A percentile compares a stretch with the other conserved stretches of the same genome.
Evolutionary conservation across 495 filamentous ascomycete genomes (phyloP).

Genomic region (Acidomyces sp.): DNA sequence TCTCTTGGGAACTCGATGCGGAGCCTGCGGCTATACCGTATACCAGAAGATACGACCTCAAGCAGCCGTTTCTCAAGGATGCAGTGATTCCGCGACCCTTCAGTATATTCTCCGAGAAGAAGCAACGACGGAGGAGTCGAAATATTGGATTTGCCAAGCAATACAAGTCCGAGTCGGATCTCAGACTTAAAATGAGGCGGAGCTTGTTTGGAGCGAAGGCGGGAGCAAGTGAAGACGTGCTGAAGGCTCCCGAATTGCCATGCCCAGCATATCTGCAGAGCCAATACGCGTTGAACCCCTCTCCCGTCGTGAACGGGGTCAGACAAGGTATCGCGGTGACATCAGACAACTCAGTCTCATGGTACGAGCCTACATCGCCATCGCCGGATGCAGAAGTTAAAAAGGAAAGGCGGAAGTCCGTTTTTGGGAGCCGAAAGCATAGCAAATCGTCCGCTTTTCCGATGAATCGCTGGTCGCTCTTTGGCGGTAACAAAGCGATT

Average conservation of each 20-base stretch:
- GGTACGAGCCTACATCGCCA: slow-evolving; percentile 1
- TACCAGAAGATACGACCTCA: no score
- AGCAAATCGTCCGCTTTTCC: background rate
- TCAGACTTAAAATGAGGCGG: slow-evolving; percentile 2
- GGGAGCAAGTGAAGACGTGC: slow-evolving; percentile 1
- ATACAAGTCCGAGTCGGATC: background rate
- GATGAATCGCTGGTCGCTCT: slow-evolving; percentile 3
- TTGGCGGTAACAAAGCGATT: background rate
- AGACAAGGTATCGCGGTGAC: slow-evolving; percentile 8
- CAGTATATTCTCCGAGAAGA: no score
- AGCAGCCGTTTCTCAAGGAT: no score
- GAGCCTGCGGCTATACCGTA: no score
- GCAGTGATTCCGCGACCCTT: no score
- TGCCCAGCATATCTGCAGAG: background rate
- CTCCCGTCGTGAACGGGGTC: background rate
- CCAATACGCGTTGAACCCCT: background rate
- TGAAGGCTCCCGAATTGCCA: slow-evolving; percentile 3
- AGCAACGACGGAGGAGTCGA: slow-evolving; percentile 6
- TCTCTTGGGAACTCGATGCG: no score
- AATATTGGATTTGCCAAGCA: slow-evolving; percentile 2
- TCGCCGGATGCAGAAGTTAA: background rate
- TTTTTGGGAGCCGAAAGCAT: background rate
- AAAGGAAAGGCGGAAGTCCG: slow-evolving; percentile 6
- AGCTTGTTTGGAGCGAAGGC: slow-evolving; percentile 10
- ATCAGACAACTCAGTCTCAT: slow-evolving; percentile 3